Evolutionary conservation across 768 basidiomycete species (phyloP).

Genomic region (Phylloporus arenicola): DNA sequence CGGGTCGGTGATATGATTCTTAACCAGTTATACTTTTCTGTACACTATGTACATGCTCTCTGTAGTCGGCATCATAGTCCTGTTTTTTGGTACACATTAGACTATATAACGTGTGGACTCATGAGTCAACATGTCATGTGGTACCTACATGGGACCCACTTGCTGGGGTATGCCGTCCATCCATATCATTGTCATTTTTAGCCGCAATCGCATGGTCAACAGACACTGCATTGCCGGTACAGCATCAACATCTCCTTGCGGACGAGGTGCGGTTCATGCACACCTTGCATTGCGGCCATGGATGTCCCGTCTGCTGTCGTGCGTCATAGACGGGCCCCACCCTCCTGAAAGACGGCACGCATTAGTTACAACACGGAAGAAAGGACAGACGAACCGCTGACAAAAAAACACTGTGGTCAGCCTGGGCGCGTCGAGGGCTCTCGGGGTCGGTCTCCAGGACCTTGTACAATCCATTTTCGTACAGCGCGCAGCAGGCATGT

Average conservation of each 20-base stretch:
- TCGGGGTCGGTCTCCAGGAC: slow-evolving; percentile 48
- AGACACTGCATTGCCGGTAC: slow-evolving; percentile 9
- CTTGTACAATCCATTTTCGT: slow-evolving; percentile 61
- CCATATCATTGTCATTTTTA: background rate
- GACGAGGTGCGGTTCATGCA: background rate
- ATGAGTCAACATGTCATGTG: too few species aligned
- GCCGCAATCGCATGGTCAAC: slow-evolving; percentile 19
- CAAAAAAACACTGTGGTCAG: too few species aligned
- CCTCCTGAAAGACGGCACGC: too few species aligned
- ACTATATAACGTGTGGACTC: too few species aligned
- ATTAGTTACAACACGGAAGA: too few species aligned
- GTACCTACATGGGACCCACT: background rate
- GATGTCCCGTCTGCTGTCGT: slow-evolving; percentile 2
- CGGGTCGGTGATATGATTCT: background rate
- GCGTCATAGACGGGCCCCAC: too few species aligned
- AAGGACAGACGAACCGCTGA: too few species aligned
- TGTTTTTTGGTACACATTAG: too few species aligned
- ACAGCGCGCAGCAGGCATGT: slow-evolving; percentile 49
- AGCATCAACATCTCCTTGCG: slow-evolving; percentile 2
- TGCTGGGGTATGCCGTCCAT: background rate
- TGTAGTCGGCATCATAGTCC: too few species aligned
- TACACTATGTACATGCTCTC: too few species aligned
- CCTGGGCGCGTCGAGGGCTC: too few species aligned
- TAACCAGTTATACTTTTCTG: too few species aligned
- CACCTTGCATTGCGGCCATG: background rate